phyloP scores from a whole-genome alignment of 768 basidiomycete species.

The Rhizopogon rudus region DNA sequence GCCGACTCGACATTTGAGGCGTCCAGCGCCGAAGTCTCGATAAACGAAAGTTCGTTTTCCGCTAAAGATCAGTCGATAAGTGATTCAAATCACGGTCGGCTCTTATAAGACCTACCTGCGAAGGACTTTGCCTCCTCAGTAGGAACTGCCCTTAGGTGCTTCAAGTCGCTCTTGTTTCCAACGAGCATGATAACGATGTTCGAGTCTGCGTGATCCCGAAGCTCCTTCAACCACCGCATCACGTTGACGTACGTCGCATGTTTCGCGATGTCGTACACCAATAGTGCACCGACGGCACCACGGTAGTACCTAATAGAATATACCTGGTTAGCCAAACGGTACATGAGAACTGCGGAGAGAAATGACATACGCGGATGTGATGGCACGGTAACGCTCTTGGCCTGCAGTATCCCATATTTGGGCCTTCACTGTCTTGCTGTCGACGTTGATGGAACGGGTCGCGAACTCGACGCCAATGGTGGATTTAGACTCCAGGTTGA shows the following conservation, averaged over 20 bases:
- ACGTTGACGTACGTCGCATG: slow-evolving; percentile 94
- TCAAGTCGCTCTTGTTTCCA: slow-evolving; percentile 99
- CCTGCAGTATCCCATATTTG: slow-evolving; percentile 99
- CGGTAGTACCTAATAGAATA: slow-evolving; percentile 77
- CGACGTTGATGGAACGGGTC: slow-evolving; percentile 91
- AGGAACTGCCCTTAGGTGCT: slow-evolving; percentile 92
- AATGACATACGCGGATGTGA: slow-evolving; percentile 84
- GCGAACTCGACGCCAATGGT: slow-evolving; percentile 99
- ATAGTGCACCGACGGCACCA: slow-evolving; percentile 88
- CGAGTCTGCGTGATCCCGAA: slow-evolving; percentile 90
- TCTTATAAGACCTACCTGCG: slow-evolving; percentile 52
- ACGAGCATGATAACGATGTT: slow-evolving; percentile 96
- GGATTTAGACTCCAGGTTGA: slow-evolving; percentile 98
- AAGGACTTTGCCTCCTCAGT: slow-evolving; percentile 97
- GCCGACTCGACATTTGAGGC: slow-evolving; percentile 97
- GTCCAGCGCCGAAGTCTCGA: slow-evolving; percentile 99
- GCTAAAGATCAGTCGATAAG: slow-evolving; percentile 36
- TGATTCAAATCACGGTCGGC: not conserved
- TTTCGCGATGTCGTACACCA: slow-evolving; percentile 94
- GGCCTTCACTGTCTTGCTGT: slow-evolving; percentile 94
- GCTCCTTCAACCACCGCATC: slow-evolving; percentile 93
- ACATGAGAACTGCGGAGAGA: not conserved
- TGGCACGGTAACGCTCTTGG: slow-evolving; percentile 96
- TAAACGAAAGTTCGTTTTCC: slow-evolving; percentile 90
- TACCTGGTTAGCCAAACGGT: slow-evolving; percentile 1